Evolutionary conservation across 495 filamentous ascomycete genomes (phyloP), one percentile per base, ranked within the genome.

Genomic region (Clavariopsis aquatica): DNA sequence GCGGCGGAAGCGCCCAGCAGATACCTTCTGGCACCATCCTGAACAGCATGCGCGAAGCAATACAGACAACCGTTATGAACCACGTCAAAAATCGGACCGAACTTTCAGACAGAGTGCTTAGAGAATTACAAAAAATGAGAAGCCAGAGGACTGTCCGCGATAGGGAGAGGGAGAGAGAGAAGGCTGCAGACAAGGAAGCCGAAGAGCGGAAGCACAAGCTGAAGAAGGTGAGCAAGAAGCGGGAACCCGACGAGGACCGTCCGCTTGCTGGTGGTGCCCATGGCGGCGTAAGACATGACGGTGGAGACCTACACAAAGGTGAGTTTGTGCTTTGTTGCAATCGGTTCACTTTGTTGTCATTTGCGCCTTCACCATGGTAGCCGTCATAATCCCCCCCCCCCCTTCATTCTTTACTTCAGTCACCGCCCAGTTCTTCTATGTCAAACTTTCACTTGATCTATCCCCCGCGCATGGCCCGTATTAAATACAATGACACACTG

Each of bases 41-140:
- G 57, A 66, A 64, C n/a, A 52, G n/a, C 23, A 70, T 72, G 71
- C 57, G 52, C 22, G 71, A 73, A 15, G 34, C 51, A 2, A 64
- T 73, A 15, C 60, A 71, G 65, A 62, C 43, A 4, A 43, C 60
- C n/a, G 41, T 68, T n/a, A 61, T 75, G 31, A 51, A 57, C 4
- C 57, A 61, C 22, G 41, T 60, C 19, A 46, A 29, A 13, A 62
- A 29, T 22, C 60, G 72, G 12, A 60, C 55, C 27, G 70, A 75
- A 29, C 56, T 62, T 0, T 77, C 73, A 34, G 74, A 78, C 47
- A 64, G 66, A 53, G 80, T 87, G 51, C 96, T 98, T 91, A 83
- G 89, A 51, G 89, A 91, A 63, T 79, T 98, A n/a, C 89, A 93
- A 72, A 80, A 86, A 60, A 85, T 83, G 47, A 80, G 93, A 3